These are phyloP conservation scores for Ogataea corticis DNA, from an alignment of 805 yeast species.

Conservation along the genomic window DNA sequence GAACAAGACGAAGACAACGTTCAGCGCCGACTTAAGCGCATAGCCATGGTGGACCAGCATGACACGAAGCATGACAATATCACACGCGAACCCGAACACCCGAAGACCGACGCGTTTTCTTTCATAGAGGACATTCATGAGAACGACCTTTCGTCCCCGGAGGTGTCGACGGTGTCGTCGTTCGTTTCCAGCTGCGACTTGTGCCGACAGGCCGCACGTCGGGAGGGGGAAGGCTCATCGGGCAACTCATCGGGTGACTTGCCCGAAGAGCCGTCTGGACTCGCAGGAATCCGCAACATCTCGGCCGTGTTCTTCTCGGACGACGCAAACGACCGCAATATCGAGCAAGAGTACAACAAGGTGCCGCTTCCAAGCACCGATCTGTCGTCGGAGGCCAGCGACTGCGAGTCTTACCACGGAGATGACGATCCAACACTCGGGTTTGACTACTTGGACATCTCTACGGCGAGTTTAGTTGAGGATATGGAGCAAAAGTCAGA, in stretches of 20 bases:
- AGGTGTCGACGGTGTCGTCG: slow-evolving; percentile 15
- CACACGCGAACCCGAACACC: too few relatives aligned
- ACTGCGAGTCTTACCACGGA: slow-evolving; percentile 3
- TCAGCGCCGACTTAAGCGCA: not conserved
- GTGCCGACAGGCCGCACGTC: too few relatives aligned
- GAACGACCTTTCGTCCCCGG: slow-evolving; percentile 11
- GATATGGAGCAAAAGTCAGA: slow-evolving; percentile 12
- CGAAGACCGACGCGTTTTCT: slow-evolving; percentile 12
- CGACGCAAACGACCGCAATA: slow-evolving; percentile 21
- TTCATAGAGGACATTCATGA: slow-evolving; percentile 19
- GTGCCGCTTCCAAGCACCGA: slow-evolving; percentile 15
- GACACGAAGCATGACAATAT: too few relatives aligned
- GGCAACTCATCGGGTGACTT: too few relatives aligned
- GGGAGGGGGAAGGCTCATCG: too few relatives aligned
- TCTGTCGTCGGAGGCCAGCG: slow-evolving; percentile 14
- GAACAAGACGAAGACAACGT: not conserved
- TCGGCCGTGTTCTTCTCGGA: slow-evolving; percentile 32
- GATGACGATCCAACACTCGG: not conserved
- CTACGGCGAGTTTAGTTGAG: slow-evolving; percentile 14
- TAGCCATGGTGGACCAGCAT: too few relatives aligned
- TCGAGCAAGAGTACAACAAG: slow-evolving; percentile 26
- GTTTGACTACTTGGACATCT: slow-evolving; percentile 14
- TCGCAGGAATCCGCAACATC: slow-evolving; percentile 12
- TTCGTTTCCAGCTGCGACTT: slow-evolving; percentile 13
- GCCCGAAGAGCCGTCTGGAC: too few relatives aligned